A percentile compares a stretch with the other conserved stretches of the same genome.
Evolutionary conservation across 2,329 filamentous ascomycete species (phyloP).

Genomic region (Waltergamsia citrina): DNA sequence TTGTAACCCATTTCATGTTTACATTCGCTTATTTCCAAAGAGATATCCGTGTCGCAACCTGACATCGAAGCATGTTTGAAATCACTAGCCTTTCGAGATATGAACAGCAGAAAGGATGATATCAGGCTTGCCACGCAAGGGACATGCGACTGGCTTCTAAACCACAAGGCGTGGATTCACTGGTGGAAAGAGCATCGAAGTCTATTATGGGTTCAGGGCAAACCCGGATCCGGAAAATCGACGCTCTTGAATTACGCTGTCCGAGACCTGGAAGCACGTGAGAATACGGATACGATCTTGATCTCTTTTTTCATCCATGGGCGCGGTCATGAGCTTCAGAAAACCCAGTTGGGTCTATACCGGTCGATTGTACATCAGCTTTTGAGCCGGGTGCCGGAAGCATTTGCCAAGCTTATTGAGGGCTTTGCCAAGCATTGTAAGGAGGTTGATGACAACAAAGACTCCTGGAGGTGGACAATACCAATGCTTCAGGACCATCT

Average conservation of each 20-base stretch:
- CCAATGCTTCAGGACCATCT: neutral
- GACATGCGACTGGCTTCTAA: neutral
- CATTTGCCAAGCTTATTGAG: neutral
- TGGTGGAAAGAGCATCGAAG: neutral
- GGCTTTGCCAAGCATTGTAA: neutral
- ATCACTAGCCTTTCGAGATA: neutral
- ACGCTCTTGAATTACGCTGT: neutral
- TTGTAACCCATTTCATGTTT: no score
- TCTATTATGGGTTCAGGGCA: neutral
- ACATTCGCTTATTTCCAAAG: no score
- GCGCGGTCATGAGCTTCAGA: neutral
- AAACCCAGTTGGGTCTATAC: neutral
- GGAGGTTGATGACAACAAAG: no score
- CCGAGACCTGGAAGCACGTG: neutral
- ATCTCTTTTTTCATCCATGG: neutral
- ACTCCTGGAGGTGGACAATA: neutral
- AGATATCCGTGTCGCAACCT: no score
- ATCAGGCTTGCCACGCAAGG: neutral
- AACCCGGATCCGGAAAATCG: constrained; percentile 1
- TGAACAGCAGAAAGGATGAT: neutral
- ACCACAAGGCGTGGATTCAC: neutral
- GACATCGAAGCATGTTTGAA: neutral
- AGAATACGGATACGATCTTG: neutral
- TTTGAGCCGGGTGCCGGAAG: neutral
- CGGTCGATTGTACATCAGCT: neutral